Evolutionary conservation across 2,329 filamentous ascomycete genomes (phyloP).

Genomic region (Colletotrichum limetticola): DNA sequence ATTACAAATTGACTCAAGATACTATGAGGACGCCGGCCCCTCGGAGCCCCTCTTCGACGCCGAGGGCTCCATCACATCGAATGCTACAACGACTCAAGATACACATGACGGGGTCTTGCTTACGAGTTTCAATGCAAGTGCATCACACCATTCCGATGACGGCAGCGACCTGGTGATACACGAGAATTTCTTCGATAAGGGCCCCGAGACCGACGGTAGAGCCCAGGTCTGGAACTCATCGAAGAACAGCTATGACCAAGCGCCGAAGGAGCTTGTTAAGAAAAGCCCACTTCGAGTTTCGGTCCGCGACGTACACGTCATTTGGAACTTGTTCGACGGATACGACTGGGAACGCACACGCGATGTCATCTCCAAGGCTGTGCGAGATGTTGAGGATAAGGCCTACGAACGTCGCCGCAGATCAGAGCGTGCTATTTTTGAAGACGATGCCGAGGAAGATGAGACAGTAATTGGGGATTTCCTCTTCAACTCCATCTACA

Average conservation of each 20-base stretch:
- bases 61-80: conserved; percentile 49
- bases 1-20: conserved; percentile 56
- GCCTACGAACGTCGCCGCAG: conserved; percentile 79
- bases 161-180: conserved; percentile 76
- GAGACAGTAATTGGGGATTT: conserved; percentile 93
- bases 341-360: conserved; percentile 95
- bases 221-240: conserved; percentile 85
- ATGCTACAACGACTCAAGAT: conserved; percentile 53
- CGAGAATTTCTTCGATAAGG: conserved; percentile 80
- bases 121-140: conserved; percentile 48
- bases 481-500: conserved; percentile 98
- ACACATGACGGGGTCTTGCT: conserved; percentile 58
- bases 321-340: conserved; percentile 98
- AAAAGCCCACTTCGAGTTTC: conserved; percentile 80
- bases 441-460: conserved; percentile 79
- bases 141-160: conserved; percentile 58
- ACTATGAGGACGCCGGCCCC: conserved; percentile 55
- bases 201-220: conserved; percentile 69
- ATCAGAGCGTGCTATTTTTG: conserved; percentile 62
- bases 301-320: conserved; percentile 88
- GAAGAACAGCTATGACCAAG: conserved; percentile 77
- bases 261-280: conserved; percentile 69
- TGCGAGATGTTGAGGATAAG: conserved; percentile 86
- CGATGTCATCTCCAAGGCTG: conserved; percentile 86
- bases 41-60: conserved; percentile 62